phyloP scores from a whole-genome alignment of 1,284 basidiomycete genomes.

The Malassezia globosa region DNA sequence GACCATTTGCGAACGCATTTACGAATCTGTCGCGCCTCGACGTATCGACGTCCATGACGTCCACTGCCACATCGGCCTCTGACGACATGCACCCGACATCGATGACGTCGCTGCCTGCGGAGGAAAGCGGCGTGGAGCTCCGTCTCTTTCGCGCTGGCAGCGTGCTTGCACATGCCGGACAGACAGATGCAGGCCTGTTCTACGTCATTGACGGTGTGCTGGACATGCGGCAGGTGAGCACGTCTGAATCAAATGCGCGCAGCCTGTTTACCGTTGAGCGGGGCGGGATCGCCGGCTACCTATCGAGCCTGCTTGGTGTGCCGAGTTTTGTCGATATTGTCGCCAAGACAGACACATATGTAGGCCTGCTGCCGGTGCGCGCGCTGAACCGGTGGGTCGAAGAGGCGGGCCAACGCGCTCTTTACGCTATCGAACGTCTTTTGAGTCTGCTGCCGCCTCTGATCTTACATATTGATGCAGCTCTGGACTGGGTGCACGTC shows the following conservation, averaged over 20 bases:
- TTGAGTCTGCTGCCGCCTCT: slow-evolving; percentile 87
- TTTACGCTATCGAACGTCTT: slow-evolving; percentile 90
- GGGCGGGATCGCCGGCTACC: slow-evolving; percentile 92
- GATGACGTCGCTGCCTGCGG: slow-evolving; percentile 15
- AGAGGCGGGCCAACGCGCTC: slow-evolving; percentile 80
- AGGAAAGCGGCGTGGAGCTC: slow-evolving; percentile 88
- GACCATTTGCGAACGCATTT: slow-evolving; percentile 65
- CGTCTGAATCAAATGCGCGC: not conserved
- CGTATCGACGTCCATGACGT: slow-evolving; percentile 38
- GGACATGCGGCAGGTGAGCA: slow-evolving; percentile 67
- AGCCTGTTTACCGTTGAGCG: slow-evolving; percentile 72
- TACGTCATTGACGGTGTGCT: slow-evolving; percentile 97
- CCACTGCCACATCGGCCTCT: not conserved
- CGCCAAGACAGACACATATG: slow-evolving; percentile 92
- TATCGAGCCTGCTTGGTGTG: slow-evolving; percentile 82
- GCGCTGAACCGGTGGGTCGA: slow-evolving; percentile 83
- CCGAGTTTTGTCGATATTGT: slow-evolving; percentile 91
- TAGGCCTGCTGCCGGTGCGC: slow-evolving; percentile 79
- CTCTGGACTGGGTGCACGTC: slow-evolving; percentile 95
- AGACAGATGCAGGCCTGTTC: slow-evolving; percentile 80
- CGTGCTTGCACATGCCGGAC: slow-evolving; percentile 75
- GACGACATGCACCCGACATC: not conserved
- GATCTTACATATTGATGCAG: slow-evolving; percentile 90
- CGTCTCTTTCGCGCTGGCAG: slow-evolving; percentile 80
- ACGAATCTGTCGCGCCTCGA: slow-evolving; percentile 63